Conservation (phyloP, 805 yeast species). For the Starmerella bacillaris region DNA sequence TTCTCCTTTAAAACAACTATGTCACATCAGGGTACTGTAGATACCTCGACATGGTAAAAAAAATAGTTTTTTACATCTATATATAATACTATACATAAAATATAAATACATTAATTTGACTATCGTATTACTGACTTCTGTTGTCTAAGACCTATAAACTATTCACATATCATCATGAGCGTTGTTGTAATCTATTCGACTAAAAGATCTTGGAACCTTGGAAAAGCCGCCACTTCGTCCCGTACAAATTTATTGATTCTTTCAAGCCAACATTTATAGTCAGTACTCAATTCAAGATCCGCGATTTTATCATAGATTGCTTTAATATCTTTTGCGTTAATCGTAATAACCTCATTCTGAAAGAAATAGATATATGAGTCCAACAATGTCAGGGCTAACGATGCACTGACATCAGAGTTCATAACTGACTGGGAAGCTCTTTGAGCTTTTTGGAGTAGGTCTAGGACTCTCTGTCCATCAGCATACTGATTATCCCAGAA, state of each 20-base stretch:
- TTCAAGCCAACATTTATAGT: slow-evolving; percentile 34
- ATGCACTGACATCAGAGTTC: slow-evolving; percentile 57
- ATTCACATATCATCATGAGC: too few species aligned
- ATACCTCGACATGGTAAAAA: too few species aligned
- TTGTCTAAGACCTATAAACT: too few species aligned
- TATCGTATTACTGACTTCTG: too few species aligned
- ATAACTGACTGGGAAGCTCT: slow-evolving; percentile 88
- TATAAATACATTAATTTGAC: too few species aligned
- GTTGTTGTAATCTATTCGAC: neutral
- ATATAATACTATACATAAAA: too few species aligned
- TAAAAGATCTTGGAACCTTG: slow-evolving; percentile 28
- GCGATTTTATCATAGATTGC: slow-evolving; percentile 22
- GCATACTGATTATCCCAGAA: slow-evolving; percentile 31
- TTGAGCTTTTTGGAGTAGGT: slow-evolving; percentile 73
- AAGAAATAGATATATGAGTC: slow-evolving; percentile 73
- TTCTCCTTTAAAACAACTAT: too few species aligned
- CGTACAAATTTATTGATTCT: slow-evolving; percentile 55
- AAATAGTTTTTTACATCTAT: too few species aligned
- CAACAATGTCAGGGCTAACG: slow-evolving; percentile 75
- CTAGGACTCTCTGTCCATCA: slow-evolving; percentile 48
- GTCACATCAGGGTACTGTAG: too few species aligned
- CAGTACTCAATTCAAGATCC: slow-evolving; percentile 22
- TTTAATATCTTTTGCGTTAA: slow-evolving; percentile 42
- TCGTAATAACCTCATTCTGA: slow-evolving; percentile 54
- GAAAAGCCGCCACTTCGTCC: slow-evolving; percentile 52